Evolutionary conservation across 2,329 filamentous ascomycete species (phyloP).

Genomic region (Pyrenochaeta sp.): DNA sequence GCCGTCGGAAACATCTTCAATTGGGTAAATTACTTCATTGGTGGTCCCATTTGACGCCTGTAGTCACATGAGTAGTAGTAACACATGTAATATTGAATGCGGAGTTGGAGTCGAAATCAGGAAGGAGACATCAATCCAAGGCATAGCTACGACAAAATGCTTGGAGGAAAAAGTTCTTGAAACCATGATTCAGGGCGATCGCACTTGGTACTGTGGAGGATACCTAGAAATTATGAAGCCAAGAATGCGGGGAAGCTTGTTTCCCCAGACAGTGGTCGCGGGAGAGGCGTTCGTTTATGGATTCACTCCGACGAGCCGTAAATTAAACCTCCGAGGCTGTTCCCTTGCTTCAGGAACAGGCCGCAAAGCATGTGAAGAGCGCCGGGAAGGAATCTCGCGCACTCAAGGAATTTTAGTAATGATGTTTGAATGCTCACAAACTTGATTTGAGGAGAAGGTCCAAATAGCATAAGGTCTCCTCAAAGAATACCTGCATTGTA

Average conservation of each 20-base stretch:
- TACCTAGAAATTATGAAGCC: neutral
- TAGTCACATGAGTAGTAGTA: neutral
- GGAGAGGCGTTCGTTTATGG: slow-evolving; percentile 3
- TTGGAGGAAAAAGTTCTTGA: neutral
- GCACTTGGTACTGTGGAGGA: neutral
- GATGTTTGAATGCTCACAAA: too few relatives aligned
- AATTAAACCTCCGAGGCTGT: neutral
- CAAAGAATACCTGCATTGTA: too few relatives aligned
- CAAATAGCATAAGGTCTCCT: too few relatives aligned
- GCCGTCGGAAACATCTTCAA: too few relatives aligned
- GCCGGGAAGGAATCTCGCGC: neutral
- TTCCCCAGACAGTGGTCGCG: neutral
- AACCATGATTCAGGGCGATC: neutral
- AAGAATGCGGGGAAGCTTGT: slow-evolving; percentile 1
- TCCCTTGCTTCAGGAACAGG: neutral
- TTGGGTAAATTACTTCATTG: too few relatives aligned
- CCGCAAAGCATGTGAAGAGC: neutral
- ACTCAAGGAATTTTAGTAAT: too few relatives aligned
- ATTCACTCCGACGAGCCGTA: neutral
- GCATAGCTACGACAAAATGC: neutral
- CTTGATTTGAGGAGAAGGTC: too few relatives aligned
- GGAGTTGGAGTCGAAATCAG: neutral
- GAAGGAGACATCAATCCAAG: neutral
- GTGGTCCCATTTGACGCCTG: neutral
- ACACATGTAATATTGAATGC: neutral